Evolutionary conservation across 2,329 filamentous ascomycete species (phyloP), one percentile per base, ranked within the genome.

Genomic region (Xylaria sp.): DNA sequence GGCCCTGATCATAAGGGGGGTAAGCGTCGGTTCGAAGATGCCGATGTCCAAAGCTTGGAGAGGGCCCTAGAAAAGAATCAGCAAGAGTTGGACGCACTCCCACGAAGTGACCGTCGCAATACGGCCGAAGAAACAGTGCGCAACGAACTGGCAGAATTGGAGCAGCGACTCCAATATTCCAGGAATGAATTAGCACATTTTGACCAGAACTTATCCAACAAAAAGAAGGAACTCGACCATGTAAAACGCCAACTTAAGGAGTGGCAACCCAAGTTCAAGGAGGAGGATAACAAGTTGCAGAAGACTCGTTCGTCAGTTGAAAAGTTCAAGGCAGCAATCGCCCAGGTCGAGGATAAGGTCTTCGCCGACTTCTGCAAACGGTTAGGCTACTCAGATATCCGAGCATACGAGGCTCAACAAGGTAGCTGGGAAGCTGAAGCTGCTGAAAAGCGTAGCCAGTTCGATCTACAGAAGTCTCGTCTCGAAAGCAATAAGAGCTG

Each of bases 391-490:
- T 86, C 89, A 67, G 91, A 97, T 76, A 97, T 99, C 72, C 92
- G 95, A 67, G 92, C 94, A 67, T 99, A 98, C 76, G 94, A 98
- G 79, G 92, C 92, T 31, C 94, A 97, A 74, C 96, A 98, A 81
- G 95, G 96, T 58, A 94, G 92, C 51, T 84, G 97, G 58, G 94
- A 98, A 80, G 93, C 97, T 79, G 94, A 98, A 79, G 92, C 93
- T 54, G 91, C 91, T 0, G 91, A 96, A 80, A 94, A 94, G 83
- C 93, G 93, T 71, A 90, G 92, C 62, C 91, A 94, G 73, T 98
- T 97, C 75, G 92, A 91, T 65, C 90, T 92, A 3, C 96, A 99
- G 78, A 92, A 91, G 78, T 90, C 93, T 75, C 89, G 90, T 51
- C 84, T 98, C 36, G 87, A 92, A 70, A 88, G 83, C 74, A 85